phyloP scores from a whole-genome alignment of 2,329 filamentous ascomycete species.

The Fusarium luffae region DNA sequence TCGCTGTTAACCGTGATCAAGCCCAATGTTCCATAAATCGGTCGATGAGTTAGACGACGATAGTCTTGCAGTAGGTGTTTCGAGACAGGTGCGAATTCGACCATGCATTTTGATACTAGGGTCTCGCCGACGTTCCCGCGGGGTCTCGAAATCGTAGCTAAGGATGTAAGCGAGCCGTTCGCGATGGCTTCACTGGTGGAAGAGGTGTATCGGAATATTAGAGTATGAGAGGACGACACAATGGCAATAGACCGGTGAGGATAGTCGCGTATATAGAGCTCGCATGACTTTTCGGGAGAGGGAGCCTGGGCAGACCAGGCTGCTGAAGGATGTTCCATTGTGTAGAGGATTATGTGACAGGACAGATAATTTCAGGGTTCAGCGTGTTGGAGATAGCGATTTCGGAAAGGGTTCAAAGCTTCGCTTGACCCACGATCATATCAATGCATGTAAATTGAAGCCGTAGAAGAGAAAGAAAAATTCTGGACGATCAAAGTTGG shows the following conservation, averaged over 20 bases:
- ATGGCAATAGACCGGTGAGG: slow-evolving; percentile 90
- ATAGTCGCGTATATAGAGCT: slow-evolving; percentile 85
- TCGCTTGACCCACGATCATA: slow-evolving; percentile 22
- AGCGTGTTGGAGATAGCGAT: slow-evolving; percentile 22
- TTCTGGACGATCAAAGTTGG: slow-evolving; percentile 8
- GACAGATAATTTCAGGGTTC: slow-evolving; percentile 19
- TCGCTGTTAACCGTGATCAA: slow-evolving; percentile 85
- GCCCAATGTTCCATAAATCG: slow-evolving; percentile 86
- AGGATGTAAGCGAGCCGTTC: slow-evolving; percentile 69
- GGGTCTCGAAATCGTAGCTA: slow-evolving; percentile 59
- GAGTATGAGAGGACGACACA: slow-evolving; percentile 79
- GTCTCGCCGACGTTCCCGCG: slow-evolving; percentile 57
- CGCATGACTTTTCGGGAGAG: slow-evolving; percentile 71
- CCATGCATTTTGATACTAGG: slow-evolving; percentile 77
- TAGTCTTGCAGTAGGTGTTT: slow-evolving; percentile 79
- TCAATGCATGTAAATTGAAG: not conserved
- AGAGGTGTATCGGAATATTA: slow-evolving; percentile 84
- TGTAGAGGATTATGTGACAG: slow-evolving; percentile 32
- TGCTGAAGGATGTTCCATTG: slow-evolving; percentile 62
- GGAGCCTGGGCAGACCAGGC: slow-evolving; percentile 60
- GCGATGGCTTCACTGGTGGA: slow-evolving; percentile 68
- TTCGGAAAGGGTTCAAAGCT: slow-evolving; percentile 20
- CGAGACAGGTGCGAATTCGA: slow-evolving; percentile 79
- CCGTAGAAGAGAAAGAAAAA: not conserved
- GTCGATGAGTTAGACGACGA: slow-evolving; percentile 76